These are phyloP conservation scores for Lentinula boryana DNA, from an alignment of 768 basidiomycete genomes.

Conservation along the genomic window DNA sequence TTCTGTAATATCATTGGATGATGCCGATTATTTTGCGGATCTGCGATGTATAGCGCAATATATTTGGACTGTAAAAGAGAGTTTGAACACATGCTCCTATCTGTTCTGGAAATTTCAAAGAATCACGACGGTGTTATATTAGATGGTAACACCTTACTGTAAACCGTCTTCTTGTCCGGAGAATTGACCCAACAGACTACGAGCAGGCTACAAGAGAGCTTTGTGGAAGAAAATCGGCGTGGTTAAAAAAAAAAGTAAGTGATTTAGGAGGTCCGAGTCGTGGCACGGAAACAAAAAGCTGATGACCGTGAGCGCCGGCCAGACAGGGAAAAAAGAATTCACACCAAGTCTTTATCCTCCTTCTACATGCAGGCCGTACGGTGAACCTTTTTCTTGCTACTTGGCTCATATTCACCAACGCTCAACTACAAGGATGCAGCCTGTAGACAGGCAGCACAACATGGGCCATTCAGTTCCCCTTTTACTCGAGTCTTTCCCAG, in stretches of 20 bases:
- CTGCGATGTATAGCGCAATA: neutral
- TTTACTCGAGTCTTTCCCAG: conserved; percentile 4
- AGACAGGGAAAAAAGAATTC: neutral
- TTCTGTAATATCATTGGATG: neutral
- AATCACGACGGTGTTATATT: neutral
- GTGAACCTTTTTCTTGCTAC: neutral
- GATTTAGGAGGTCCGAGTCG: neutral
- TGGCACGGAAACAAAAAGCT: neutral
- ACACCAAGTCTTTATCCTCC: neutral
- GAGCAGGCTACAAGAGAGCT: too few species aligned
- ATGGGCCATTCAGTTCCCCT: conserved; percentile 1
- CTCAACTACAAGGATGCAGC: neutral
- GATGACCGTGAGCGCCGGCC: neutral
- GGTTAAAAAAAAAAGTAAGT: neutral
- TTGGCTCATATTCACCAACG: neutral
- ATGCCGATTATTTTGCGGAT: neutral
- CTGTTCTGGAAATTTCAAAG: neutral
- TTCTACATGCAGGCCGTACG: neutral
- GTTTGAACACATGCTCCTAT: neutral
- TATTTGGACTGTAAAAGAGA: neutral
- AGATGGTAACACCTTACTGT: neutral
- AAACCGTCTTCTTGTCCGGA: neutral
- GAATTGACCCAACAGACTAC: too few species aligned
- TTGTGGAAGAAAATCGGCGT: neutral
- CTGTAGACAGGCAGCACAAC: neutral